Evolutionary conservation across 768 basidiomycete species (phyloP).

Genomic region (Phlebiopsis gigantea): DNA sequence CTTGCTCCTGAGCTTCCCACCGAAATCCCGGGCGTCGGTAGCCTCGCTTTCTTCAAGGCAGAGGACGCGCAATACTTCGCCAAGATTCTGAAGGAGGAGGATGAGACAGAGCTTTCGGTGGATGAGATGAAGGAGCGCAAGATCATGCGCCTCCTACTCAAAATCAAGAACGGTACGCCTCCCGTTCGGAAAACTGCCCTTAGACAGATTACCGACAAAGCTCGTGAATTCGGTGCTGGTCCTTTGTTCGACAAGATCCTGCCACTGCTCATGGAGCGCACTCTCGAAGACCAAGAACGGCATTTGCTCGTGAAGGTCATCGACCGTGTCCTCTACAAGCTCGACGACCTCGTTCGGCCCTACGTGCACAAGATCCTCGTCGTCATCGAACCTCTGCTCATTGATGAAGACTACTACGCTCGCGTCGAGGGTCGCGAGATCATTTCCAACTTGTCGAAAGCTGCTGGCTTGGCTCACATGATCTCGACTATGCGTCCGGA

Average conservation of each 20-base stretch:
- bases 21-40: conserved; percentile 97
- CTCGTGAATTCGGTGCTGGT: conserved; percentile 96
- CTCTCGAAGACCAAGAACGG: conserved; percentile 96
- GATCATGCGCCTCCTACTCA: conserved; percentile 95
- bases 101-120: conserved; percentile 86
- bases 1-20: conserved; percentile 92
- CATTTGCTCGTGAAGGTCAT: conserved; percentile 99
- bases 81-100: conserved; percentile 92
- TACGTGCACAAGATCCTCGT: conserved; percentile 99
- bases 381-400: conserved; percentile 97
- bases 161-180: conserved; percentile 99
- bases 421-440: conserved; percentile 99
- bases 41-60: conserved; percentile 95
- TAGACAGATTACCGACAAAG: conserved; percentile 98
- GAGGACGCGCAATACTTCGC: conserved; percentile 98
- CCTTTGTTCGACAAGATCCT: conserved; percentile 98
- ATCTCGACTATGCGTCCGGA: conserved; percentile 99
- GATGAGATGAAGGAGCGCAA: conserved; percentile 99
- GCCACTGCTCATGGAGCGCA: conserved; percentile 95
- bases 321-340: conserved; percentile 96
- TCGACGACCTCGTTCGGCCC: conserved; percentile 96
- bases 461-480: conserved; percentile 99
- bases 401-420: conserved; percentile 96
- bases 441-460: conserved; percentile 97
- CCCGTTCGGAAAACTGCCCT: conserved; percentile 97